Percentiles rank a stretch among this genome's conserved stretches.
Evolutionary conservation across 2,329 filamentous ascomycete species (phyloP).

Genomic region (Pseudohalonectria lignicola): DNA sequence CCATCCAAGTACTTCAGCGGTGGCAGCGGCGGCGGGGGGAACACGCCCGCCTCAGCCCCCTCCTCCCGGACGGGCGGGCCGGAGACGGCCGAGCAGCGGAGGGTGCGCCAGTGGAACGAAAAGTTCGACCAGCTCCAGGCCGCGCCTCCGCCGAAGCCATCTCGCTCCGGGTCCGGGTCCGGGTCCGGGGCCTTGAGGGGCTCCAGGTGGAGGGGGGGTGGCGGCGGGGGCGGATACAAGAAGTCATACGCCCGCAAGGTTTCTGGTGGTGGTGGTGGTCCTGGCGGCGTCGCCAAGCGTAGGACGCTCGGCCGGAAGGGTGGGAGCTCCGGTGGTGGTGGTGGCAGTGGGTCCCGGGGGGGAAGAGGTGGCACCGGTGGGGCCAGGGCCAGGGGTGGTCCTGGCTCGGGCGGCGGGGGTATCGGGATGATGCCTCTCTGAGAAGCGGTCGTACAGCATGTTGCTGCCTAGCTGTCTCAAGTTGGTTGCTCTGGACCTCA

Average conservation of each 20-base stretch:
- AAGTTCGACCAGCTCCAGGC: conserved; percentile 14
- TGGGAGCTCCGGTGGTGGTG: conserved; percentile 2
- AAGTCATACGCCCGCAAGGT: conserved; percentile 7
- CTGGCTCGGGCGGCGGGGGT: conserved; percentile 2
- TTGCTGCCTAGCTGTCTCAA: neutral
- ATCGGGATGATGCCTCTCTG: conserved; percentile 14
- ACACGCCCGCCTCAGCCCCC: too few species aligned
- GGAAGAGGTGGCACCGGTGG: neutral
- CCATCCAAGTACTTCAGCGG: conserved; percentile 36
- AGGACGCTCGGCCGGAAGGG: conserved; percentile 7
- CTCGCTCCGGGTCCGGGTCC: conserved; percentile 11
- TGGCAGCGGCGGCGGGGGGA: conserved; percentile 6
- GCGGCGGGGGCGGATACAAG: conserved; percentile 8
- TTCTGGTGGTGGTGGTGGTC: conserved; percentile 7
- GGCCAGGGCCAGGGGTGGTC: neutral
- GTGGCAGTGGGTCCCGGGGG: neutral
- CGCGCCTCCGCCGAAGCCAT: conserved; percentile 4
- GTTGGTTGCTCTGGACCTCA: neutral
- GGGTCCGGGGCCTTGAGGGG: conserved; percentile 10
- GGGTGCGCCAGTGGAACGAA: conserved; percentile 17
- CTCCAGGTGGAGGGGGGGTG: conserved; percentile 7
- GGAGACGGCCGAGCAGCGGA: conserved; percentile 5
- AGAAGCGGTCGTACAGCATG: neutral
- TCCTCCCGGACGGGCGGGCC: too few species aligned
- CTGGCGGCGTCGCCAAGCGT: conserved; percentile 9